Conservation (phyloP, 2,329 filamentous ascomycete genomes). For the Phaeosphaeriaceae sp. region DNA sequence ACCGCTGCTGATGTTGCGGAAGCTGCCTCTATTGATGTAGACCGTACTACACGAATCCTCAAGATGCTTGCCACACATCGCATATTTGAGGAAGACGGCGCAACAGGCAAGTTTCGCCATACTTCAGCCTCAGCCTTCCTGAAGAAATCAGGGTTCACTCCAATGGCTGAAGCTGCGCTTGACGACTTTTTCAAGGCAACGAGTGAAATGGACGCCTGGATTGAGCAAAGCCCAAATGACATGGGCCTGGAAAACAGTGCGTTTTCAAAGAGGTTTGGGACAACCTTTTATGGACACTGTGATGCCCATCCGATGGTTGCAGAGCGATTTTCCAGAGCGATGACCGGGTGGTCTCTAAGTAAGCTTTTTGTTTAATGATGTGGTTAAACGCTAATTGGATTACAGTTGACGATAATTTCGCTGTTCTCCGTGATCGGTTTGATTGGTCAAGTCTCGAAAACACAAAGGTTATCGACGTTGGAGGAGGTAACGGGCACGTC, state of each 20-base stretch:
- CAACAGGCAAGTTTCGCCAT: conserved; percentile 9
- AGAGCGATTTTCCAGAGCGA: conserved; percentile 7
- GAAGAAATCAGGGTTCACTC: not conserved
- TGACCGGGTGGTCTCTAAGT: conserved; percentile 6
- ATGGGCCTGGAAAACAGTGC: conserved; percentile 1
- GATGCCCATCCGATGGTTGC: not conserved
- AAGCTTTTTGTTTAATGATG: not conserved
- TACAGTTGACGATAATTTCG: conserved; percentile 7
- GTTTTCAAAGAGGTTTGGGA: conserved; percentile 4
- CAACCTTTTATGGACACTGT: conserved; percentile 2
- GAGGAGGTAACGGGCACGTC: conserved; percentile 11
- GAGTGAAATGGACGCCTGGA: conserved; percentile 1
- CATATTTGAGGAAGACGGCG: conserved; percentile 26
- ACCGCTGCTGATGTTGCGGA: conserved; percentile 12
- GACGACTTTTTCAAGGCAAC: conserved; percentile 9
- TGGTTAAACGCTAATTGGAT: not conserved
- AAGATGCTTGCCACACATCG: conserved; percentile 29
- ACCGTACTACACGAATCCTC: conserved; percentile 23
- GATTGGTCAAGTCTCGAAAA: conserved; percentile 5
- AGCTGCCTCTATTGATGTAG: conserved; percentile 27
- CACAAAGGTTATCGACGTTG: conserved; percentile 10
- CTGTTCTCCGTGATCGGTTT: conserved; percentile 6
- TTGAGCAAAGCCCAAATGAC: conserved; percentile 3
- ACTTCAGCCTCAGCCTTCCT: conserved; percentile 2
- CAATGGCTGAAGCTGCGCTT: conserved; percentile 1